phyloP scores from a whole-genome alignment of 108 stramenopile species.

The Asterionellopsis glacialis region DNA sequence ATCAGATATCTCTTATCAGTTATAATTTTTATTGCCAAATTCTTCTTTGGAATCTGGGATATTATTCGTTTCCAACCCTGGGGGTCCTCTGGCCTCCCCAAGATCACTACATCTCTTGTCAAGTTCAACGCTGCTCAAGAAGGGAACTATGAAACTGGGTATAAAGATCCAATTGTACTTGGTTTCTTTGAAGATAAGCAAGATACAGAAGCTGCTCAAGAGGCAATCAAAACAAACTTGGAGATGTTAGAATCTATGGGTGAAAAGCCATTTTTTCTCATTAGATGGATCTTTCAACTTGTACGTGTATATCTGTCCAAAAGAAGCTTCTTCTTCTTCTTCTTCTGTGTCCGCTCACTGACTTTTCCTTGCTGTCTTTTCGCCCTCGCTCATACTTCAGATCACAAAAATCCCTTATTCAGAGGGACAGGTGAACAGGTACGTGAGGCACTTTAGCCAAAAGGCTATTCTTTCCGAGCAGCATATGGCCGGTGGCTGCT shows the following conservation, averaged over 20 bases:
- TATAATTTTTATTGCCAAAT: conserved; percentile 2
- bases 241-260: conserved; percentile 19
- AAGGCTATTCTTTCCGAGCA: too few species aligned
- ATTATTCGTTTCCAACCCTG: not conserved
- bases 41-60: not conserved
- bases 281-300: too few species aligned
- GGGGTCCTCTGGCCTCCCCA: not conserved
- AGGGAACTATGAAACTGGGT: conserved; percentile 21
- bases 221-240: too few species aligned
- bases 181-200: conserved; percentile 23
- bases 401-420: too few species aligned
- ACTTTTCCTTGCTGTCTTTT: too few species aligned
- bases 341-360: too few species aligned
- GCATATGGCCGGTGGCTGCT: not conserved
- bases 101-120: conserved; percentile 16
- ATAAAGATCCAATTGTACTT: conserved; percentile 11
- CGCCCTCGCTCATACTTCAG: too few species aligned
- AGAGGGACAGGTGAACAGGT: too few species aligned
- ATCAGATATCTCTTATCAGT: too few species aligned
- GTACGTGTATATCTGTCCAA: not conserved
- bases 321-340: conserved; percentile 3
- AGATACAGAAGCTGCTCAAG: conserved; percentile 7
- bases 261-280: conserved; percentile 6
- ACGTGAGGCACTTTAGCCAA: too few species aligned
- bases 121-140: conserved; percentile 25